Percentiles rank a stretch among this genome's conserved stretches.
These are phyloP conservation scores for Leishmania major DNA, from an alignment of 208 protist genomes.

Conservation along the genomic window DNA sequence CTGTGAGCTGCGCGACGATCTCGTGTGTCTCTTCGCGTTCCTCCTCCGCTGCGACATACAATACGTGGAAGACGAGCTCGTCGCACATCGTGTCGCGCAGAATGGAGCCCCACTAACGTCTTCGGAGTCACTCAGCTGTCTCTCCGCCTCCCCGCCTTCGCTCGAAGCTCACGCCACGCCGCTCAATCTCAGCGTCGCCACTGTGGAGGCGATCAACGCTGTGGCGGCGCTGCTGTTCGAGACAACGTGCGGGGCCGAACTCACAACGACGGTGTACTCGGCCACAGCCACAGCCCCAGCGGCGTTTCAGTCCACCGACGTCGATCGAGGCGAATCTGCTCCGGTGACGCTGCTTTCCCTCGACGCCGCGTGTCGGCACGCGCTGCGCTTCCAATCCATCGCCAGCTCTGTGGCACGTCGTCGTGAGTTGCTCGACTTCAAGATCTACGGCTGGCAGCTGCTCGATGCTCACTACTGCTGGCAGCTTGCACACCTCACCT, in stretches of 20 bases:
- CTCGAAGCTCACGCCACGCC: conserved; percentile 5
- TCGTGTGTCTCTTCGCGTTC: conserved; percentile 49
- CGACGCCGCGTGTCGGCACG: conserved; percentile 35
- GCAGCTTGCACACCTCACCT: conserved; percentile 54
- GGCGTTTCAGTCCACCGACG: conserved; percentile 2
- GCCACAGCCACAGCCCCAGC: conserved; percentile 1
- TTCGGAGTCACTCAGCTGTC: neutral
- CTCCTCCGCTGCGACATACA: conserved; percentile 44
- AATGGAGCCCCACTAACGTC: neutral
- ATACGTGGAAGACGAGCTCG: conserved; percentile 19
- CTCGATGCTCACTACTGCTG: conserved; percentile 66
- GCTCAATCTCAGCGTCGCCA: conserved; percentile 21
- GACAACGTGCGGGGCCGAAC: conserved; percentile 66
- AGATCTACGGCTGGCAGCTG: conserved; percentile 78
- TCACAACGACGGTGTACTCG: conserved; percentile 16
- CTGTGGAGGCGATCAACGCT: conserved; percentile 65
- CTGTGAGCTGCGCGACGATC: conserved; percentile 72
- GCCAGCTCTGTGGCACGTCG: conserved; percentile 49
- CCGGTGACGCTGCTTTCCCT: conserved; percentile 29
- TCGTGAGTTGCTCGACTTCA: conserved; percentile 56
- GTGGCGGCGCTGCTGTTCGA: conserved; percentile 69
- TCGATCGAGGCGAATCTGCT: neutral
- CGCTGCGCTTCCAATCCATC: conserved; percentile 60
- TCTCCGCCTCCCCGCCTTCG: neutral
- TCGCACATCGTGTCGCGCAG: conserved; percentile 10